These are phyloP conservation scores for Exophiala sideris DNA, from an alignment of 2,329 filamentous ascomycete species.

Conservation along the genomic window DNA sequence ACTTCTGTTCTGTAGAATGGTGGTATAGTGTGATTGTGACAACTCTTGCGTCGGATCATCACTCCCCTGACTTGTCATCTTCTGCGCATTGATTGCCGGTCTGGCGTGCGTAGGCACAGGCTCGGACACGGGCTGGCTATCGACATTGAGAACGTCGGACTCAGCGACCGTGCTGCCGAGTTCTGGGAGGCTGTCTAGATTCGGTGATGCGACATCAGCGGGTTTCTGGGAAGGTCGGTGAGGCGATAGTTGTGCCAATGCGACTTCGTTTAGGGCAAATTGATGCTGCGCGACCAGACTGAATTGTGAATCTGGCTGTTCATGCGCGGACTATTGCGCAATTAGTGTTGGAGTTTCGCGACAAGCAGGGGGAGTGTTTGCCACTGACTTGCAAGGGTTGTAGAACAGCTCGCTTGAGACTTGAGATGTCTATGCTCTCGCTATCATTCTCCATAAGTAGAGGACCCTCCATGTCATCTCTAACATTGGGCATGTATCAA, in stretches of 20 bases:
- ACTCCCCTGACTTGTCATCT: constrained; percentile 37
- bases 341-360: constrained; percentile 15
- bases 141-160: constrained; percentile 21
- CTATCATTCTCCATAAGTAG: constrained; percentile 21
- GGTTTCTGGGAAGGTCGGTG: background rate
- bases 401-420: constrained; percentile 12
- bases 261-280: constrained; percentile 3
- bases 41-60: constrained; percentile 44
- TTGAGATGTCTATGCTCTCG: constrained; percentile 19
- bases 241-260: constrained; percentile 6
- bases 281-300: constrained; percentile 2
- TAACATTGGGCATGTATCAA: background rate
- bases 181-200: constrained; percentile 20
- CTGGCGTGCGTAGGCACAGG: constrained; percentile 1
- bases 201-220: background rate
- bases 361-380: background rate
- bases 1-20: constrained; percentile 36
- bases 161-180: constrained; percentile 24
- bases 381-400: constrained; percentile 8
- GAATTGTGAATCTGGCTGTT: constrained; percentile 13
- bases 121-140: constrained; percentile 5
- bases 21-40: constrained; percentile 44
- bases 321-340: constrained; percentile 14
- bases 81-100: constrained; percentile 10
- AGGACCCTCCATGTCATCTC: background rate